phyloP scores from a whole-genome alignment of 768 basidiomycete genomes.

The Termitomyces heimii region DNA sequence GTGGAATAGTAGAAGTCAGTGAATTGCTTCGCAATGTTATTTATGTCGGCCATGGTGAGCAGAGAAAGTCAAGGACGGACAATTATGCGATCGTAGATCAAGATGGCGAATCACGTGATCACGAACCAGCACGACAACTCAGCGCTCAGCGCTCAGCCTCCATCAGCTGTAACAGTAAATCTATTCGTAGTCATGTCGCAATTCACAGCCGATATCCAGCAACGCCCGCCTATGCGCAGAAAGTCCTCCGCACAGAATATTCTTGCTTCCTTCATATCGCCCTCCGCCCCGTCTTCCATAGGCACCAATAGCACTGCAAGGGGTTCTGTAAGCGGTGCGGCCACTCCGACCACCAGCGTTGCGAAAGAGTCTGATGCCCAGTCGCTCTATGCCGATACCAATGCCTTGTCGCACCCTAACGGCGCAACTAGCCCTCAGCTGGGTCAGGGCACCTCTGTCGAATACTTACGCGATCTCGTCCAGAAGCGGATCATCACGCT shows the following conservation, averaged over 20 bases:
- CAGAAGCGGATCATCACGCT: conserved; percentile 82
- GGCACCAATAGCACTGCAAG: conserved; percentile 25
- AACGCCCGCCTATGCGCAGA: conserved; percentile 66
- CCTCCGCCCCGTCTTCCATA: conserved; percentile 26
- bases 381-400: conserved; percentile 49
- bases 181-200: conserved; percentile 27
- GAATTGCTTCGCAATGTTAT: conserved; percentile 72
- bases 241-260: conserved; percentile 86
- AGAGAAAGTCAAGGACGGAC: conserved; percentile 6
- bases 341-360: conserved; percentile 37
- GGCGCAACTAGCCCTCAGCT: conserved; percentile 39
- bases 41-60: conserved; percentile 64
- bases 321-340: conserved; percentile 26
- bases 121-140: neutral
- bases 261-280: conserved; percentile 65
- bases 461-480: conserved; percentile 73
- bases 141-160: neutral
- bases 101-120: conserved; percentile 14
- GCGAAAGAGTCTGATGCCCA: conserved; percentile 70
- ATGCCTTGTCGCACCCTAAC: conserved; percentile 24
- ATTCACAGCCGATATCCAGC: conserved; percentile 24
- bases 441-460: conserved; percentile 64
- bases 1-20: conserved; percentile 76
- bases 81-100: conserved; percentile 12
- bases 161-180: conserved; percentile 6